Evolutionary conservation across 192 early-diverging fungal genomes (phyloP), one percentile per base, ranked within the genome.

Genomic region (Umbelopsis sp.): DNA sequence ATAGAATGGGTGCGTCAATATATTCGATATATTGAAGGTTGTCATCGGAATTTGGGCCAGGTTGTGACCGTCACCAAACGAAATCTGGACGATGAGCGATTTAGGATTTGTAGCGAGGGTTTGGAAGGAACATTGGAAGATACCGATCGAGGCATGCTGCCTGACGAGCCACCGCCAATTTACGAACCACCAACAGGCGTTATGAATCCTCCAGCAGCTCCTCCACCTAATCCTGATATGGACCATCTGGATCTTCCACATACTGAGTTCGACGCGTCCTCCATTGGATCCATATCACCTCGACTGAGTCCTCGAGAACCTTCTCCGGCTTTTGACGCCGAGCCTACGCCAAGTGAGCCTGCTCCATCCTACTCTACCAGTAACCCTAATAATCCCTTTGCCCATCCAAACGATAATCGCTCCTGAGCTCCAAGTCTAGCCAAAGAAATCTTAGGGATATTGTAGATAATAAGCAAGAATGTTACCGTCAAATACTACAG

Each of bases 1-100:
- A 18, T 69, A 44, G 33, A 49, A 8, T 77, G 75, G 75, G 68
- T 72, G 12, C 49, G 58, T 22, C 75, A 77, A 69, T 77, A 77
- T 9, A 46, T 49, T 22, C 35, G 66, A 1, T 77, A 77, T 68
- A 66, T 71, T 21, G 49, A 49, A 48, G 75, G 75, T 0, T 61
- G 55, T 61, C 30, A 61, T 61, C 55, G 55, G 10, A 61, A 61
- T 13, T 18, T 61, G 27, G 55, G 55, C 25, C 55, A 61, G n/a
- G 12, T 61, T 23, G 55, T 61, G 9, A 61, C 55, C 16, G 30
- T 35, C 12, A 61, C 55, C 0, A 61, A 61, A 30, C 55, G 55
- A n/a, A 61, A 61, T 18, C 18, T 61, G 55, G 55, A 61, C 13
- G 55, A 61, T 8, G 55, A 61, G 55, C 10, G 55, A 10, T 61